Base-by-base conservation (phyloP, 2,329 filamentous ascomycete genomes). In the Talaromyces sp. region DNA sequence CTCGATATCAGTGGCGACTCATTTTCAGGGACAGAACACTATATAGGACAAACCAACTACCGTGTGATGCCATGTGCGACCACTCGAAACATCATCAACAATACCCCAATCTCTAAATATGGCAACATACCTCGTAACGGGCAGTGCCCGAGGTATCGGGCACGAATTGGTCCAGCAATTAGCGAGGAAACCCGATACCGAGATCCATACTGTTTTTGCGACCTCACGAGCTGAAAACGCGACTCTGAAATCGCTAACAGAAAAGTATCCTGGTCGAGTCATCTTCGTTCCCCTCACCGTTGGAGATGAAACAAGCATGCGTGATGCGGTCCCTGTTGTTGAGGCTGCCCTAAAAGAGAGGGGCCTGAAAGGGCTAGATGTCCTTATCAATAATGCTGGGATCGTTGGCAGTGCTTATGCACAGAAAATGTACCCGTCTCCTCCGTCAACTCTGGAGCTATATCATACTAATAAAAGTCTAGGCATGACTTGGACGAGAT, bases 171-270 rank as follows among this genome's bases (percentile, higher is more conserved):
- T 66, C 37, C 63, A 61, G 2, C 64, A 70, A 21, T 69, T 77
- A 23, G 66, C 70, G 9, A 63, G 70, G 16, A 66, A 69, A 18
- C 73, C 73, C 3, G 56, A 62, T 7, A 67, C 70, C 1, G 65
- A 77, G 50, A 71, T 78, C 28, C 65, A 69, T 54, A 72, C 70
- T n/a, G 64, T 82, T 60, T 75, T 81, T 59, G 77, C 79, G 1
- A 68, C 76, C 1, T 70, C 74, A 4, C 75, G 79, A 16, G 69
- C 67, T n/a, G 42, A 67, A 16, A 63, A 69, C 1, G 60, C 40
- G 8, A 66, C 63, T 2, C 66, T 82, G 1, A 64, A 75, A 14
- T 66, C 75, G 48, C 64, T 80, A 0, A 68, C 73, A 7, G 55
- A 69, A 23, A 65, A 68, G 4, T 73, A 73, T 1, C 44, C 67